Base-by-base conservation (phyloP, 441 rosid genomes). In the Pelargonium australe region DNA sequence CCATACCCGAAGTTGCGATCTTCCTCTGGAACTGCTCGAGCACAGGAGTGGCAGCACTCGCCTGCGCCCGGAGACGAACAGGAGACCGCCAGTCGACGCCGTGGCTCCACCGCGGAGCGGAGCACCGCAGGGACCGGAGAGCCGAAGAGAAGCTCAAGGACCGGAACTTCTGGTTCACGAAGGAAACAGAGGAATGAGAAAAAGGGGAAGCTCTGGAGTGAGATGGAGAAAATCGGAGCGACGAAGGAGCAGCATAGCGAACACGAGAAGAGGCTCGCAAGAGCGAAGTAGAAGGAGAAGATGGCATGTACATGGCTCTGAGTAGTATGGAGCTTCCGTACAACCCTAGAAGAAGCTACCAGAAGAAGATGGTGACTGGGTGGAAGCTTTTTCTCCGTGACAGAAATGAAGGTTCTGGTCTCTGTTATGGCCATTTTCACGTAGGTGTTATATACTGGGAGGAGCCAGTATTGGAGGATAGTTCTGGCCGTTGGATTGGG, bases 61-160 rank as follows among this genome's bases (percentile, higher is more conserved):
- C 43, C 73, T 80, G 89, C 68, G 85, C 80, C 49, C 85, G 82
- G 11, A 82, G 86, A 67, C 82, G 81, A 45, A 44, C 69, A 28
- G 85, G 85, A 1, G 85, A 81, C 28, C 82, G 55, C 89, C 89
- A 85, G 19, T 66, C 81, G 51, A 66, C 77, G 49, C 85, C 78
- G 73, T 83, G 83, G 77, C 87, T 85, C 89, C 86, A 80, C 75
- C 84, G 58, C 13, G 83, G 80, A 4, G 74, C 78, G 14, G 89
- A 79, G 77, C 87, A 83, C 89, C 86, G 77, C 75, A 83, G 58
- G 8, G 86, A 82, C 44, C 81, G 78, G 34, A 74, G 74, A 68
- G 81, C 84, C 51, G 87, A 79, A 0, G 81, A 80, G 80, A 84
- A 84, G 67, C 87, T 81, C 72, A 71, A 65, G 34, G 85, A 78